Conservation (phyloP, 2,329 filamentous ascomycete genomes). For the Botrytis porri region DNA sequence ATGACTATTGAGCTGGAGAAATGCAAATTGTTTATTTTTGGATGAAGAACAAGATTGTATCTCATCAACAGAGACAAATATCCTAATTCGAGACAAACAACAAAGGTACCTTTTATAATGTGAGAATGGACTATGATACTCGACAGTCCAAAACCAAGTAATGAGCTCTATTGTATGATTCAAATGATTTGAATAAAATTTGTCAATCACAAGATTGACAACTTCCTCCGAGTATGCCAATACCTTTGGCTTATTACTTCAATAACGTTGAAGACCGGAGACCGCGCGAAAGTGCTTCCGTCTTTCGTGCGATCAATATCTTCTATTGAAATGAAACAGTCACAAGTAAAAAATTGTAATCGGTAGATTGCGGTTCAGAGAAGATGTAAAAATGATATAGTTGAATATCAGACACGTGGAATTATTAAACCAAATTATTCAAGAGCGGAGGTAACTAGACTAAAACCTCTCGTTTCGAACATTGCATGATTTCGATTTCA, state of each 20-base stretch:
- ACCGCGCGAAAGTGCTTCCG: neutral
- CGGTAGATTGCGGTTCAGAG: fast-evolving
- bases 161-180: neutral
- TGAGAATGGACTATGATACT: neutral
- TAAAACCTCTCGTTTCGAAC: neutral
- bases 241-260: neutral
- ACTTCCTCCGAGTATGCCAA: neutral
- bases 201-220: neutral
- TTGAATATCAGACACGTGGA: neutral
- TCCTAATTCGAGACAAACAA: neutral
- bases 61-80: neutral
- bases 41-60: neutral
- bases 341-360: neutral
- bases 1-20: neutral
- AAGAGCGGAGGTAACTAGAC: neutral
- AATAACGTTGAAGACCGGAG: neutral
- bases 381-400: neutral
- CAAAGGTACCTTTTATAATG: neutral
- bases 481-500: neutral
- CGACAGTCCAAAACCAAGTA: neutral
- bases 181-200: too few species aligned
- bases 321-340: neutral
- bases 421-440: neutral
- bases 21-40: neutral
- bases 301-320: fast-evolving